phyloP scores from a whole-genome alignment of 2,329 filamentous ascomycete genomes.

The Hymenoscyphus linearis region DNA sequence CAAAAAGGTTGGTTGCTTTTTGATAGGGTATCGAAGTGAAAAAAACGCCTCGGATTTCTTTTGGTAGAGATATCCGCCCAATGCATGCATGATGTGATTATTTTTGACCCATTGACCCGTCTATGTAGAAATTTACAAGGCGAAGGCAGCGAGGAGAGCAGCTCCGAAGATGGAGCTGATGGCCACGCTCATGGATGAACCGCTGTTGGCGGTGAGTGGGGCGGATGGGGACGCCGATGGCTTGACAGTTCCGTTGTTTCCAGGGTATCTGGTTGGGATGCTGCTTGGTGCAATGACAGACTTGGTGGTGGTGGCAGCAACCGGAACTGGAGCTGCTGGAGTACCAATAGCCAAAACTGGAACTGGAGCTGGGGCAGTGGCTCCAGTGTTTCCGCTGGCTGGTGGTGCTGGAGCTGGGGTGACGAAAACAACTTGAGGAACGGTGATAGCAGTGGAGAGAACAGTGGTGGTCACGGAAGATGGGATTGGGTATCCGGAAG shows the following conservation, averaged over 20 bases:
- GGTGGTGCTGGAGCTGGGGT: slow-evolving; percentile 16
- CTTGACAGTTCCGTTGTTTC: slow-evolving; percentile 21
- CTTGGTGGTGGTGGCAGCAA: slow-evolving; percentile 5
- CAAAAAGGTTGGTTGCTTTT: background rate
- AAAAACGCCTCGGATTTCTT: background rate
- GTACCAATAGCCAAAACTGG: slow-evolving; percentile 33
- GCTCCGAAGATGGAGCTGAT: slow-evolving; percentile 25
- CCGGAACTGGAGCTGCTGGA: slow-evolving; percentile 22
- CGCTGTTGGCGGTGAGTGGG: slow-evolving; percentile 29
- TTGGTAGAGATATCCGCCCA: background rate
- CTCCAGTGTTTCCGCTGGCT: slow-evolving; percentile 6
- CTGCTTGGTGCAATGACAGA: slow-evolving; percentile 29
- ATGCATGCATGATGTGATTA: background rate
- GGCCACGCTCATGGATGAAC: slow-evolving; percentile 19
- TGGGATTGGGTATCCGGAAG: slow-evolving; percentile 41
- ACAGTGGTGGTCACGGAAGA: slow-evolving; percentile 45
- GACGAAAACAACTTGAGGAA: slow-evolving; percentile 48
- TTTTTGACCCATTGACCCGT: background rate
- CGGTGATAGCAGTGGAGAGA: slow-evolving; percentile 43
- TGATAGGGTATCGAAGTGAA: background rate
- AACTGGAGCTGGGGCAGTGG: slow-evolving; percentile 3
- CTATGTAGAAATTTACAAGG: slow-evolving; percentile 18
- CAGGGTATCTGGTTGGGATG: slow-evolving; percentile 20
- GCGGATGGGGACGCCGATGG: slow-evolving; percentile 23
- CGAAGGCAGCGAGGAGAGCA: slow-evolving; percentile 24